These are phyloP conservation scores for Beauveria sp. DNA, from an alignment of 2,329 filamentous ascomycete genomes.

Conservation along the genomic window DNA sequence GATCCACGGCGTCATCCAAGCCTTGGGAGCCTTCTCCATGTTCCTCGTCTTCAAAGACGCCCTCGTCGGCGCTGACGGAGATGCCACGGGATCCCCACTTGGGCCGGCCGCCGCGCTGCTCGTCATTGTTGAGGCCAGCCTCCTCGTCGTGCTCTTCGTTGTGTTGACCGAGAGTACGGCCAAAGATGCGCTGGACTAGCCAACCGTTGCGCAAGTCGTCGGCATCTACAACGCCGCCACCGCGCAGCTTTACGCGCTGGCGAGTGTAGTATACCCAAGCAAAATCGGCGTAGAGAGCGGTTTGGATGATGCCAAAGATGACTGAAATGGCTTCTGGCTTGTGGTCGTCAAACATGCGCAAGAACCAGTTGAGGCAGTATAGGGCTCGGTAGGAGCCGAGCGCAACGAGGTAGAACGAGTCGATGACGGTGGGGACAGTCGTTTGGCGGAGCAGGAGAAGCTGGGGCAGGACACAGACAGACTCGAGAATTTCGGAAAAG, in stretches of 20 bases:
- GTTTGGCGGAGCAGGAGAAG: constrained; percentile 87
- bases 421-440: constrained; percentile 90
- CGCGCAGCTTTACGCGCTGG: constrained; percentile 86
- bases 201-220: constrained; percentile 83
- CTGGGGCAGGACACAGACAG: constrained; percentile 82
- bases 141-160: constrained; percentile 50
- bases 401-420: constrained; percentile 88
- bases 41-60: constrained; percentile 43
- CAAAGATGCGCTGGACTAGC: constrained; percentile 72
- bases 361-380: constrained; percentile 89
- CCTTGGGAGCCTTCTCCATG: constrained; percentile 35
- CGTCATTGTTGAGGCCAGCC: constrained; percentile 41
- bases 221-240: constrained; percentile 77
- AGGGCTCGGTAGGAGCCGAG: constrained; percentile 82
- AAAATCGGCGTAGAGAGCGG: constrained; percentile 84
- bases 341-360: constrained; percentile 53
- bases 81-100: constrained; percentile 60
- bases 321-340: constrained; percentile 65
- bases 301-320: constrained; percentile 84
- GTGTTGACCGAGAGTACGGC: constrained; percentile 37
- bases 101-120: constrained; percentile 30
- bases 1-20: constrained; percentile 41
- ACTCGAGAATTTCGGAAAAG: constrained; percentile 89
- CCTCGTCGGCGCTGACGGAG: constrained; percentile 59
- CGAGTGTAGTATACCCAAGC: constrained; percentile 94